phyloP scores from a whole-genome alignment of 805 yeast genomes.

The Blastobotrys chiropterorum region DNA sequence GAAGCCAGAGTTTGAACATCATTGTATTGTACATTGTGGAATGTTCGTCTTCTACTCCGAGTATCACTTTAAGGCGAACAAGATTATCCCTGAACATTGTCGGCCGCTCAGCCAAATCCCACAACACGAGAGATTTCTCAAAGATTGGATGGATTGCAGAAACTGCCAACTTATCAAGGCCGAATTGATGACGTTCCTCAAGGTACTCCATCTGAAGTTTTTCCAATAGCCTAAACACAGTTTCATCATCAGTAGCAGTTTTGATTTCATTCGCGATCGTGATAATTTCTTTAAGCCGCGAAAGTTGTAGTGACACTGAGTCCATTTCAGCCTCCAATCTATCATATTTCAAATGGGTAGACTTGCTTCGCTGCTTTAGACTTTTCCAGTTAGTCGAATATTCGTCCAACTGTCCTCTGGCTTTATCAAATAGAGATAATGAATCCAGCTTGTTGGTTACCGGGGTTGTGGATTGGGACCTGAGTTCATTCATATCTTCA shows the following conservation, averaged over 20 bases:
- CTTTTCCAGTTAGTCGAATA: conserved; percentile 24
- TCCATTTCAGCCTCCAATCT: conserved; percentile 10
- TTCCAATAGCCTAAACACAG: conserved; percentile 13
- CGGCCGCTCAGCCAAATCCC: conserved; percentile 37
- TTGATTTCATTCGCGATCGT: conserved; percentile 14
- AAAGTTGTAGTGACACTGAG: conserved; percentile 21
- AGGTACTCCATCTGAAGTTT: conserved; percentile 18
- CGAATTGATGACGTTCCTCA: conserved; percentile 13
- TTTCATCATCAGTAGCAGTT: conserved; percentile 21
- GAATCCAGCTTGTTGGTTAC: conserved; percentile 4
- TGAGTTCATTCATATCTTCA: conserved; percentile 5
- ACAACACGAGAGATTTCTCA: conserved; percentile 23
- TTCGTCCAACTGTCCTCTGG: conserved; percentile 22
- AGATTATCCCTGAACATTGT: conserved; percentile 29
- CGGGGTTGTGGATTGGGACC: conserved; percentile 1
- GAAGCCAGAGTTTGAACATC: conserved; percentile 34
- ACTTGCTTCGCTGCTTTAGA: conserved; percentile 23
- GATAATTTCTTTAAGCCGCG: conserved; percentile 35
- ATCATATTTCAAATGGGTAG: conserved; percentile 1
- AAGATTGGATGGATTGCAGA: conserved; percentile 18
- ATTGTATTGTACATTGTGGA: conserved; percentile 31
- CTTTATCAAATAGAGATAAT: conserved; percentile 8
- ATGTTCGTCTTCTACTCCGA: conserved; percentile 6
- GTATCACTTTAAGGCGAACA: conserved; percentile 25
- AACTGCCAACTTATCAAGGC: conserved; percentile 25